Evolutionary conservation across 768 basidiomycete genomes (phyloP), one percentile per base, ranked within the genome.

Genomic region (Leccinum fibrillosum): DNA sequence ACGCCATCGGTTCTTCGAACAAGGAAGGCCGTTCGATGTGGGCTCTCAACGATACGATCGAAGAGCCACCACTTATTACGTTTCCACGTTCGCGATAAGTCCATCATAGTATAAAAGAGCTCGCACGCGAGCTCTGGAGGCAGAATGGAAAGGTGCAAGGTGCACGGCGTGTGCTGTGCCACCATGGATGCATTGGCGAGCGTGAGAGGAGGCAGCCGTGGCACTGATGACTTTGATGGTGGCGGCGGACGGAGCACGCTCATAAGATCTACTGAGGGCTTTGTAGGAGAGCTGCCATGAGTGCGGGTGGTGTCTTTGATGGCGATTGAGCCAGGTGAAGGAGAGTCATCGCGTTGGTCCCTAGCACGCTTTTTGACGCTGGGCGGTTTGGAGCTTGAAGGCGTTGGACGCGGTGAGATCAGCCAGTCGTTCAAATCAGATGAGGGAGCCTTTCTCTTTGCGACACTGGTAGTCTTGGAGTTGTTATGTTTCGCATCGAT

Each of bases 1-100:
- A 76, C 60, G 4, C 78, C 77, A 56, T 80, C 74, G 28, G 75
- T 77, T 62, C 76, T 78, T 51, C 90, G 74, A 5, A 82, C 83
- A 72, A 82, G 93, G 72, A 92, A 91, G 1, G 87, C 82, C 1
- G 91, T 89, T n/a, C 83, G 77, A 73, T 93, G 91, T 4, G 91
- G 90, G 63, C 89, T 90, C 72, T 92, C 89, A 2, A 92, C 92
- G 13, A 92, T 60, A 21, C 85, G 78, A 65, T 93, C 90, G 70
- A 90, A 87, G 19, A 93, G 78, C 86, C 86, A 92, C 92, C 91
- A 93, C 64, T 85, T 89, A 60, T 89, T 90, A 52, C 83, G 76
- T 60, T 80, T 74, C 91, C 90, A 93, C 8, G 71, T 64, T 42
- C 72, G 76, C 19, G 90, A 85, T 15, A 78, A 74, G 50, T 84